These are phyloP conservation scores for Codiaeum variegatum DNA, from an alignment of 441 rosid species.

Conservation along the genomic window DNA sequence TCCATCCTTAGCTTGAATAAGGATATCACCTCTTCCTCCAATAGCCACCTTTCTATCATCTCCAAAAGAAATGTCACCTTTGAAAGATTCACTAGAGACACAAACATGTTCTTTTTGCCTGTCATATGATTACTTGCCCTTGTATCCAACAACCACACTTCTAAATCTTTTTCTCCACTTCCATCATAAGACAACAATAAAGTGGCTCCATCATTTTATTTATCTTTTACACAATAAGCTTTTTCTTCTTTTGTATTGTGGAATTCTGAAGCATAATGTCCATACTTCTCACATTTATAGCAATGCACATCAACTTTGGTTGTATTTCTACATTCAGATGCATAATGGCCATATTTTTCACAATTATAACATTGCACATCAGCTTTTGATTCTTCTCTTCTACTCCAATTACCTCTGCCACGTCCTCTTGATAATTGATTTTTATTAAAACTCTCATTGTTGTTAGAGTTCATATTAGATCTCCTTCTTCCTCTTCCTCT, in stretches of 20 bases:
- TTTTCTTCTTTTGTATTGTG: not conserved
- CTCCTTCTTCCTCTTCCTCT: not conserved
- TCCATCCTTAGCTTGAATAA: not conserved
- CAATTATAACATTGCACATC: not conserved
- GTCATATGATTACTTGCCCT: not conserved
- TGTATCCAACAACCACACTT: not conserved
- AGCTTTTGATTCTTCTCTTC: not conserved
- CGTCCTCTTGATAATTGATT: not conserved
- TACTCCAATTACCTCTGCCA: slow-evolving; percentile 4
- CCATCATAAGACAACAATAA: not conserved
- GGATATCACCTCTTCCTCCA: not conserved
- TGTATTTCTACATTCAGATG: no score
- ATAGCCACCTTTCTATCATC: not conserved
- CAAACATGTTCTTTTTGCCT: not conserved
- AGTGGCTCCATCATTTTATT: not conserved
- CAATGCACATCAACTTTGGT: not conserved
- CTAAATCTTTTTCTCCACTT: not conserved
- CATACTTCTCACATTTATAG: not conserved
- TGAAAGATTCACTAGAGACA: no score
- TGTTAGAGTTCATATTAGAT: not conserved
- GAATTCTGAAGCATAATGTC: no score
- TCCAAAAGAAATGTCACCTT: not conserved
- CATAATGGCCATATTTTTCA: not conserved
- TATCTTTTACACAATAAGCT: not conserved
- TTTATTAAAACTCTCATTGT: not conserved